phyloP scores from a whole-genome alignment of 306 rosid genomes.

The Prunus padus region DNA sequence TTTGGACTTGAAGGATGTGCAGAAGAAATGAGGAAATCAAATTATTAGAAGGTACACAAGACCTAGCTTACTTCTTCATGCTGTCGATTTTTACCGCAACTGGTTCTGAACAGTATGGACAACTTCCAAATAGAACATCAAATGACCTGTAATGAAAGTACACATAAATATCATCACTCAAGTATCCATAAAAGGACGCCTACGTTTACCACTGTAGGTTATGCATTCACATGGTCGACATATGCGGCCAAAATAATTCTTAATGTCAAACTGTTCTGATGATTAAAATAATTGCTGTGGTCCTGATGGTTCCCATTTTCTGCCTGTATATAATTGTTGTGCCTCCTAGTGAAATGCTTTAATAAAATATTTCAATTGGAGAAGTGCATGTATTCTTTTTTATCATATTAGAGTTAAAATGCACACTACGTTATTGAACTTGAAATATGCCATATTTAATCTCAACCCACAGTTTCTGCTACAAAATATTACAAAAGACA shows the following conservation, averaged over 20 bases:
- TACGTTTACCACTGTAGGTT: constrained; percentile 7
- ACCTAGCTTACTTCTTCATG: constrained; percentile 8
- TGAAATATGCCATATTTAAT: not conserved
- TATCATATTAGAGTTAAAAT: not conserved
- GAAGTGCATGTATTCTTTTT: not conserved
- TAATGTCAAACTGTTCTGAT: not conserved
- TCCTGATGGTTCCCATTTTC: not conserved
- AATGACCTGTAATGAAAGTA: constrained; percentile 37
- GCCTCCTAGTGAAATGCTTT: not conserved
- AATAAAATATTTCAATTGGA: not conserved
- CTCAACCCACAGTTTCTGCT: not conserved
- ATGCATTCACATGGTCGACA: not conserved
- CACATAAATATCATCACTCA: not conserved
- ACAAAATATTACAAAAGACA: not conserved
- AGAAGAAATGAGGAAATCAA: not conserved
- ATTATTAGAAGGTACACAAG: not conserved
- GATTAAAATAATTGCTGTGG: not conserved
- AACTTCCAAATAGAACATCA: constrained; percentile 37
- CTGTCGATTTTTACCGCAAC: constrained; percentile 34
- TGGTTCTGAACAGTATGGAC: constrained; percentile 42
- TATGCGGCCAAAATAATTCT: not conserved
- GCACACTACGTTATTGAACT: not conserved
- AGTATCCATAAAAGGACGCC: not conserved
- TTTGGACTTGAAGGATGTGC: not conserved
- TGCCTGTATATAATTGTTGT: not conserved